Evolutionary conservation across 768 basidiomycete genomes (phyloP).

Genomic region (Naganishia vaughanmartiniae): DNA sequence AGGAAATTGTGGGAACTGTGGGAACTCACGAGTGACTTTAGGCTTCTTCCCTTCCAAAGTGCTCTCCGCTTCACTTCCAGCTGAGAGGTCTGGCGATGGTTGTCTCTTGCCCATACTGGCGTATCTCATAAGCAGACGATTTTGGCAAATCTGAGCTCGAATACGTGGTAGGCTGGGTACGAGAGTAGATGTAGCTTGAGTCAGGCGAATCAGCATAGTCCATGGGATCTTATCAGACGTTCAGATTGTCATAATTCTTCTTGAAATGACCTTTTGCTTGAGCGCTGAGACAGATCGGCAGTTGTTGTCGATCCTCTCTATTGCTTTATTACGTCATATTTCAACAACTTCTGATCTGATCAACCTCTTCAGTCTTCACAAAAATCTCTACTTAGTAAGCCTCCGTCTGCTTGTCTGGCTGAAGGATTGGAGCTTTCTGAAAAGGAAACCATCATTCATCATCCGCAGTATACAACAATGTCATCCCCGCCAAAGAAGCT

Average conservation of each 20-base stretch:
- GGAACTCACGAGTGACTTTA: not conserved
- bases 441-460: too few species aligned
- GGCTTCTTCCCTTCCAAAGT: not conserved
- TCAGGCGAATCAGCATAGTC: not conserved
- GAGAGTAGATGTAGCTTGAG: not conserved
- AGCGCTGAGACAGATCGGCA: conserved; percentile 1
- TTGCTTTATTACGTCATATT: not conserved
- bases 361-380: too few species aligned
- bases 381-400: too few species aligned
- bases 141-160: not conserved
- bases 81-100: not conserved
- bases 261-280: too few species aligned
- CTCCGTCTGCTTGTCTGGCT: too few species aligned
- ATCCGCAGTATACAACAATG: too few species aligned
- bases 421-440: too few species aligned
- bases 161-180: not conserved
- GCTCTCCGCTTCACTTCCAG: not conserved
- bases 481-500: too few species aligned
- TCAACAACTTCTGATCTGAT: too few species aligned
- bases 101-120: not conserved
- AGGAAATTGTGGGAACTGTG: not conserved
- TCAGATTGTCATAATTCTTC: too few species aligned
- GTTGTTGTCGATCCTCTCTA: not conserved
- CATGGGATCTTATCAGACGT: too few species aligned
- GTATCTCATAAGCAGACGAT: not conserved